Conservation (phyloP, 2,329 filamentous ascomycete genomes). For the Sodiomyces alkalinus region DNA sequence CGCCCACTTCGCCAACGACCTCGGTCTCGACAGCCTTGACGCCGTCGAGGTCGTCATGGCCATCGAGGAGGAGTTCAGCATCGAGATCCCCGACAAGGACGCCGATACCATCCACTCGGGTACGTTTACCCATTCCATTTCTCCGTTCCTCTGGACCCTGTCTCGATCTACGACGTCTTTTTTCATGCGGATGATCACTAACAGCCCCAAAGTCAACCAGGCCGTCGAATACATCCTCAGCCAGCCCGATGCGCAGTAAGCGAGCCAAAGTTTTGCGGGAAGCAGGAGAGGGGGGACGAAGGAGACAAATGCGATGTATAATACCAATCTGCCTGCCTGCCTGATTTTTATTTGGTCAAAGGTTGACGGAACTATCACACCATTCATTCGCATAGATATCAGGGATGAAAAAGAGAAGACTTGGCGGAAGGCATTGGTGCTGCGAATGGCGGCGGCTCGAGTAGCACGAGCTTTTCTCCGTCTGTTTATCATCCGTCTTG, state of each 20-base stretch:
- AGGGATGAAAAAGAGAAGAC: no score
- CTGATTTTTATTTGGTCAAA: not conserved
- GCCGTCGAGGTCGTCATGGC: slow-evolving; percentile 99
- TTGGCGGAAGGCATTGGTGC: no score
- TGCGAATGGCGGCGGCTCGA: slow-evolving; percentile 2
- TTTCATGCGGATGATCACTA: no score
- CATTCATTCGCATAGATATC: slow-evolving; percentile 7
- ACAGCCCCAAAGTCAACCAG: slow-evolving; percentile 56
- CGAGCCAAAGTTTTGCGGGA: not conserved
- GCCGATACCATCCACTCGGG: slow-evolving; percentile 87
- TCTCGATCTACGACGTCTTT: no score
- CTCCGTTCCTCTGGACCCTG: no score
- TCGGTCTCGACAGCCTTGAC: slow-evolving; percentile 92
- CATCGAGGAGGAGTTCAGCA: slow-evolving; percentile 89
- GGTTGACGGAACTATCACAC: slow-evolving; percentile 4
- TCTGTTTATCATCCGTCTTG: no score
- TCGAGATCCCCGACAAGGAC: slow-evolving; percentile 97
- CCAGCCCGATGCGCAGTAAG: slow-evolving; percentile 75
- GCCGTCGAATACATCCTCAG: slow-evolving; percentile 86
- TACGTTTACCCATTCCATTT: slow-evolving; percentile 44
- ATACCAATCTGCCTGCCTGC: slow-evolving; percentile 1
- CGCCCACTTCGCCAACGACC: slow-evolving; percentile 93
- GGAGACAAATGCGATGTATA: slow-evolving; percentile 1
- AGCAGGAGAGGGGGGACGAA: not conserved
- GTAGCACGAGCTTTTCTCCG: no score